These are phyloP conservation scores for Alectoria sarmentosa DNA, from an alignment of 495 filamentous ascomycete genomes.

Conservation along the genomic window DNA sequence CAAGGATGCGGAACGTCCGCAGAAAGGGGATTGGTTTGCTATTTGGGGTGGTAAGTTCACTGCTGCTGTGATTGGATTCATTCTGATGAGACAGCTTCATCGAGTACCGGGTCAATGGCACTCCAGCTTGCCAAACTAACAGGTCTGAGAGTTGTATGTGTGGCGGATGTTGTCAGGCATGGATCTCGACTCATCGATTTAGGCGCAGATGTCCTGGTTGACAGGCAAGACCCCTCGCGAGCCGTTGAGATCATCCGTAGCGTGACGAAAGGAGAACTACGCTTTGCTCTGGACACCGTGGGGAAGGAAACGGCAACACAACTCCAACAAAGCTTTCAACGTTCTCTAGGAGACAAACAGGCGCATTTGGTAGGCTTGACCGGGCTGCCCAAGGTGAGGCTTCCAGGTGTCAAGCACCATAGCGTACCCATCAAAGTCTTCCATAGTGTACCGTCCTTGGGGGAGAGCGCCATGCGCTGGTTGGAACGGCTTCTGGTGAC, in stretches of 20 bases:
- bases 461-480: conserved; percentile 51
- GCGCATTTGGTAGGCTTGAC: conserved; percentile 57
- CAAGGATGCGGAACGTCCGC: conserved; percentile 36
- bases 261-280: conserved; percentile 45
- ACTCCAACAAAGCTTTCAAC: conserved; percentile 40
- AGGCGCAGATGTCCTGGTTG: conserved; percentile 53
- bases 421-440: conserved; percentile 64
- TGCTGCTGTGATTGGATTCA: background rate
- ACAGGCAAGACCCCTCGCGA: conserved; percentile 50
- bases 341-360: conserved; percentile 22
- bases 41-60: conserved; percentile 58
- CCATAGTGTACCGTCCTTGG: conserved; percentile 51
- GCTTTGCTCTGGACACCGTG: conserved; percentile 57
- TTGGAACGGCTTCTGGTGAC: conserved; percentile 49
- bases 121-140: conserved; percentile 55
- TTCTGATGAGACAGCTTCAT: conserved; percentile 40
- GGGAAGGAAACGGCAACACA: conserved; percentile 50
- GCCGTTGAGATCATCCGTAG: conserved; percentile 54
- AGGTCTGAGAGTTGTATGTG: conserved; percentile 49
- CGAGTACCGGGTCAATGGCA: conserved; percentile 52
- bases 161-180: conserved; percentile 56
- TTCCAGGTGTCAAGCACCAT: conserved; percentile 44
- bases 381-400: conserved; percentile 48
- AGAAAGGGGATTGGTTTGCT: conserved; percentile 54
- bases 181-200: conserved; percentile 46